Evolutionary conservation across 2,329 filamentous ascomycete species (phyloP).

Genomic region (Aspergillus melleus): DNA sequence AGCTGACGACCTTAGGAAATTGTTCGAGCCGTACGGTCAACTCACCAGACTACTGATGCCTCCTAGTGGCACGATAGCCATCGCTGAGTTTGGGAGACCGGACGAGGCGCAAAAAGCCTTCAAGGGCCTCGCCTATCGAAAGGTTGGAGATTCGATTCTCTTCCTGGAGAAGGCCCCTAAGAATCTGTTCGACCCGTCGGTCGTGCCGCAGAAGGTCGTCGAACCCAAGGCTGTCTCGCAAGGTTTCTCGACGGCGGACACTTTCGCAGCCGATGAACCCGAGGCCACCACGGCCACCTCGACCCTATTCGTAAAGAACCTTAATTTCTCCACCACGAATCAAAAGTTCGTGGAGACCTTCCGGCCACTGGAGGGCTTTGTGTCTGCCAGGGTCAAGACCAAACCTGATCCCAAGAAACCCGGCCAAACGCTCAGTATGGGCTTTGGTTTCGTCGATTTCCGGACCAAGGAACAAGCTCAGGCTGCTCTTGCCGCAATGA

Average conservation of each 20-base stretch:
- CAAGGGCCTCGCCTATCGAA: constrained; percentile 79
- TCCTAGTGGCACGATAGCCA: constrained; percentile 87
- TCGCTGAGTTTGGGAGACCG: constrained; percentile 81
- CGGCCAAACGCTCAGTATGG: constrained; percentile 89
- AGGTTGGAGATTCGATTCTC: constrained; percentile 85
- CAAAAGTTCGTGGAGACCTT: constrained; percentile 75
- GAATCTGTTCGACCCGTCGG: constrained; percentile 63
- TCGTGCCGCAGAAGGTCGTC: constrained; percentile 29
- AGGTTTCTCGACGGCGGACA: constrained; percentile 44
- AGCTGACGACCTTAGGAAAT: constrained; percentile 71
- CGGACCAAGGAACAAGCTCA: constrained; percentile 73
- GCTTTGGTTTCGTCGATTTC: constrained; percentile 94
- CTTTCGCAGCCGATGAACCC: constrained; percentile 42
- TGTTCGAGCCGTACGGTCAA: constrained; percentile 84
- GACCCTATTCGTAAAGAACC: constrained; percentile 91
- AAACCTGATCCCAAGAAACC: constrained; percentile 90
- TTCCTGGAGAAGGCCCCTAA: constrained; percentile 93
- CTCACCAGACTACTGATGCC: constrained; percentile 86
- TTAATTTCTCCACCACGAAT: constrained; percentile 87
- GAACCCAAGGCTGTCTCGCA: constrained; percentile 37
- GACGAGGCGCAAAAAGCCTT: constrained; percentile 83
- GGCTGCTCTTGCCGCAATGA: constrained; percentile 79
- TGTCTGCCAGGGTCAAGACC: constrained; percentile 87
- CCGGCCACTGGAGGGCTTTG: constrained; percentile 78
- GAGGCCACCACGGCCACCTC: constrained; percentile 58